Evolutionary conservation across 441 rosid species (phyloP).

Genomic region (Metrosideros polymorpha): DNA sequence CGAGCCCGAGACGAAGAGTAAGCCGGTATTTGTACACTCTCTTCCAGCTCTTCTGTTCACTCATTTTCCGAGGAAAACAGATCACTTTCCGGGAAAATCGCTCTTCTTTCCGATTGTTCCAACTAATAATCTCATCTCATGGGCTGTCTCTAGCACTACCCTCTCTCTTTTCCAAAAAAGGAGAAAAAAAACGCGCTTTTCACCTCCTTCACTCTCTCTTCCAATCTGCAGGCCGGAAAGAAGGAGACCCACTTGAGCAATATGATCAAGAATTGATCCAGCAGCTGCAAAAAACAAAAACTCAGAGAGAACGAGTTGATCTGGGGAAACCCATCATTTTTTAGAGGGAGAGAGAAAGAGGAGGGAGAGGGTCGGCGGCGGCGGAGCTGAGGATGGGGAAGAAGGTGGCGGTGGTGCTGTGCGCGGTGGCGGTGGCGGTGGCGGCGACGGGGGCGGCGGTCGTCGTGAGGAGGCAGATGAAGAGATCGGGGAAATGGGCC

Average conservation of each 20-base stretch:
- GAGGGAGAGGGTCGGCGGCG: background rate
- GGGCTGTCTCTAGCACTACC: background rate
- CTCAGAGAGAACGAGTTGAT: background rate
- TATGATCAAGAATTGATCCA: background rate
- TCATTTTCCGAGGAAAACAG: background rate
- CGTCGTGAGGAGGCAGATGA: conserved; percentile 31
- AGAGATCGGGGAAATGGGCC: conserved; percentile 39
- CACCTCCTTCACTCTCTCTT: background rate
- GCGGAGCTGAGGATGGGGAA: conserved; percentile 24
- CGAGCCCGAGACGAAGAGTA: background rate
- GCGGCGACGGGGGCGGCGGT: conserved; percentile 19
- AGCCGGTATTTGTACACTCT: background rate
- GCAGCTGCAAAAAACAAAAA: background rate
- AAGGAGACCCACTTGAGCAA: background rate
- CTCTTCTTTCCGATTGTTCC: background rate
- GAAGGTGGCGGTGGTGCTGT: conserved; percentile 26
- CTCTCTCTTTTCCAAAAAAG: background rate
- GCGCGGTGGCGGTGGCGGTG: conserved; percentile 23
- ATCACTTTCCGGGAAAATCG: background rate
- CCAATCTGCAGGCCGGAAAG: background rate
- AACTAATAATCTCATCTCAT: background rate
- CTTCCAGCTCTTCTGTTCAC: background rate
- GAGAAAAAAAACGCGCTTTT: background rate
- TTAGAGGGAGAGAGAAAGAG: background rate
- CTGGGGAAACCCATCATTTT: background rate